Evolutionary conservation across 1,139 yeast genomes (phyloP), one percentile per base, ranked within the genome.

Genomic region (Diutina siamensis): DNA sequence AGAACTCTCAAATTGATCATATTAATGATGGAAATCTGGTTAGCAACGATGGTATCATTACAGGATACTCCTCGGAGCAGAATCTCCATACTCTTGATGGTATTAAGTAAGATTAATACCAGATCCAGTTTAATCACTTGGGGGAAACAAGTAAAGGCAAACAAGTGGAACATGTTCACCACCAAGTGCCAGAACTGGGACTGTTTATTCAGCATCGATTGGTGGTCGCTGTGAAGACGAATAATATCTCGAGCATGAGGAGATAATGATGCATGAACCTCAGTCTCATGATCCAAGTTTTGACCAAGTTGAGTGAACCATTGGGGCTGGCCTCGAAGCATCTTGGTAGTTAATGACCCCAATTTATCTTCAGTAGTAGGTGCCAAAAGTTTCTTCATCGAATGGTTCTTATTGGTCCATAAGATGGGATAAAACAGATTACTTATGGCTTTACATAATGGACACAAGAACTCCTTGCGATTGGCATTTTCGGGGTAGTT

Each of bases 391-490:
- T n/a, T 13, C 15, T 35, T 21, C 20, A 70, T 55, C n/a, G 59
- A 57, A 46, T 68, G 54, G 44, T 63, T 62, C 52, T 74, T 74
- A 2, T 63, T 53, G 0, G 65, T 52, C 67, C 78, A 80, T 45
- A 80, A 59, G 1, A 83, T 68, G 1, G 98, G 98, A 44, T 89
- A 63, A 57, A 92, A 87, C 51, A 83, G 72, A 57, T 92, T 92
- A 57, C 84, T 85, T 46, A 92, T 67, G 0, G 95, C 83, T 50
- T 87, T 86, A 66, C 98, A 92, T 44, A 92, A 71, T 0, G 98
- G 97, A 57, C 98, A 92, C 34, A 85, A 64, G 53, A 86, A 83
- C 54, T 89, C 95, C 15, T 78, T 76, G 48, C 77, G 77, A 17
- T 78, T 80, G 2, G 73, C 65, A 52, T 83, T 80, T 51, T 83